phyloP scores from a whole-genome alignment of 345 rosid genomes.

The Psidium guajava region DNA sequence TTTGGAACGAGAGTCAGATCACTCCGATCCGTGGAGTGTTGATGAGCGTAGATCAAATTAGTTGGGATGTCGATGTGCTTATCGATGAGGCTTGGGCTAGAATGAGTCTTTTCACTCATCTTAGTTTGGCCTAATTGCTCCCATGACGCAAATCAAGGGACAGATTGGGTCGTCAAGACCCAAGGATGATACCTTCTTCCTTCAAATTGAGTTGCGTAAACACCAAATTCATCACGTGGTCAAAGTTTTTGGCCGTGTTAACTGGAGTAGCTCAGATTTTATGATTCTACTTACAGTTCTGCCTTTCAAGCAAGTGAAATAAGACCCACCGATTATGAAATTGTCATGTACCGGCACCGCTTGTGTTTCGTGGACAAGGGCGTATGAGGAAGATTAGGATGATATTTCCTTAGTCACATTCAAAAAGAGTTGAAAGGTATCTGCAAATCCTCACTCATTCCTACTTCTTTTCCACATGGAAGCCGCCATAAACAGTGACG shows the following conservation, averaged over 20 bases:
- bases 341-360: not conserved
- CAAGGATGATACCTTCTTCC: not conserved
- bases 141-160: not conserved
- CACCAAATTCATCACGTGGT: not conserved
- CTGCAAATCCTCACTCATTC: not conserved
- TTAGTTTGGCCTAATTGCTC: not conserved
- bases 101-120: not conserved
- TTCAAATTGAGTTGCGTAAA: not conserved
- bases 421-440: not conserved
- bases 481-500: not conserved
- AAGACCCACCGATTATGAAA: not conserved
- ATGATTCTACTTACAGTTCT: not conserved
- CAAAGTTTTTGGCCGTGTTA: not conserved
- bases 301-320: not conserved
- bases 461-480: not conserved
- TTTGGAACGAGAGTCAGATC: not conserved
- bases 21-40: not conserved
- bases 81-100: not conserved
- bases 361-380: not conserved
- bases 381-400: not conserved
- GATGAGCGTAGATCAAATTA: not conserved
- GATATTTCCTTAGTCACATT: not conserved
- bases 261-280: not conserved
- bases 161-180: not conserved
- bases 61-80: not conserved